Percentiles rank a stretch among this genome's conserved stretches.
These are phyloP conservation scores for Ophiocordyceps camponoti-leonardi DNA, from an alignment of 2,329 filamentous ascomycete species.

Conservation along the genomic window DNA sequence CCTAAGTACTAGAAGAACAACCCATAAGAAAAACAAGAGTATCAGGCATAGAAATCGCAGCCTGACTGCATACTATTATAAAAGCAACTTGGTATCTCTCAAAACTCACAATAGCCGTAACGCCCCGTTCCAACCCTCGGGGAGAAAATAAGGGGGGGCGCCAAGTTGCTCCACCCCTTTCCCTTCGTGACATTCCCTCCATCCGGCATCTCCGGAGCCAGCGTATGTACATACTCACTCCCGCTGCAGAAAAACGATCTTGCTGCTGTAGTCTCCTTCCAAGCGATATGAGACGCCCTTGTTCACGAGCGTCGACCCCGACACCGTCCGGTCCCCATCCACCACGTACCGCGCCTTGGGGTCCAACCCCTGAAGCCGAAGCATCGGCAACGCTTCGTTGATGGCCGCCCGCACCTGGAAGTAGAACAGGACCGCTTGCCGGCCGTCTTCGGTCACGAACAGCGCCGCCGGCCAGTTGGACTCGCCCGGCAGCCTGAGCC, in stretches of 20 bases:
- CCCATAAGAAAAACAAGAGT: too few species aligned
- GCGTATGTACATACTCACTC: too few species aligned
- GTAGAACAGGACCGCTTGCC: slow-evolving; percentile 35
- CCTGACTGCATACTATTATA: too few species aligned
- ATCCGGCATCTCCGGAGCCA: neutral
- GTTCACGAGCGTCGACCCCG: slow-evolving; percentile 45
- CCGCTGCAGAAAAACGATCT: slow-evolving; percentile 35
- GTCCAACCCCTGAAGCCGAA: slow-evolving; percentile 41
- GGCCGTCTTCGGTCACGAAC: slow-evolving; percentile 35
- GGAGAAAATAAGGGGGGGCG: too few species aligned
- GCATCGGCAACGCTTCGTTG: slow-evolving; percentile 32
- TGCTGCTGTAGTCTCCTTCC: slow-evolving; percentile 36
- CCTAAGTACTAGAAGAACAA: too few species aligned
- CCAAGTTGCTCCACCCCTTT: too few species aligned
- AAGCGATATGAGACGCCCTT: slow-evolving; percentile 37
- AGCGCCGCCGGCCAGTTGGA: slow-evolving; percentile 46
- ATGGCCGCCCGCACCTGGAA: slow-evolving; percentile 37
- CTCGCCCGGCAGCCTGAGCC: slow-evolving; percentile 36
- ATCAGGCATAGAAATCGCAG: too few species aligned
- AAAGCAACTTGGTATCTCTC: too few species aligned
- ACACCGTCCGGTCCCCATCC: slow-evolving; percentile 31
- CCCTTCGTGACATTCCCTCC: neutral
- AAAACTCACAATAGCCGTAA: too few species aligned
- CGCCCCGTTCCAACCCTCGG: too few species aligned
- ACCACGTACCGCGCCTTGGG: slow-evolving; percentile 32